Conservation (phyloP, 768 basidiomycete species). For the Solioccasus polychromus region DNA sequence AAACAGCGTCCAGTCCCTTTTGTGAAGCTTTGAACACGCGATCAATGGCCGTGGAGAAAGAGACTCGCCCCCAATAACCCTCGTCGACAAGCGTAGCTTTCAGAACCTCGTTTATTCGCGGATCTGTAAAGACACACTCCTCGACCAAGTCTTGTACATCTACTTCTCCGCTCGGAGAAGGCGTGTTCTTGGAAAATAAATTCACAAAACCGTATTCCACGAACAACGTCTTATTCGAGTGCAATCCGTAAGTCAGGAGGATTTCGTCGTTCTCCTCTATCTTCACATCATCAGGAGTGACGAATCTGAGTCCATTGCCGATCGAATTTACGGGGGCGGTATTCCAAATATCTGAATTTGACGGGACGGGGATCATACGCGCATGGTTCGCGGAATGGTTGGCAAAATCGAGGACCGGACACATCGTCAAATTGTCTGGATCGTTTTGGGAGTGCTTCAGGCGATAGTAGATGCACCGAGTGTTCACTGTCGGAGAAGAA, state of each 20-base stretch:
- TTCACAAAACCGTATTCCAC: constrained; percentile 90
- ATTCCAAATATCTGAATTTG: constrained; percentile 37
- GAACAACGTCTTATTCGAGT: constrained; percentile 74
- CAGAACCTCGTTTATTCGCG: constrained; percentile 42
- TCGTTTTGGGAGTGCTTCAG: constrained; percentile 46
- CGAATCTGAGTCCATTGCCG: constrained; percentile 49
- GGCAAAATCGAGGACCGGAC: constrained; percentile 88
- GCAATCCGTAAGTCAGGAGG: constrained; percentile 74
- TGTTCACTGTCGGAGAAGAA: constrained; percentile 64
- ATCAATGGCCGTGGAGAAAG: neutral
- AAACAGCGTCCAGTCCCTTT: constrained; percentile 84
- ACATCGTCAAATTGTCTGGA: constrained; percentile 79
- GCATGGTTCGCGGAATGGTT: constrained; percentile 59
- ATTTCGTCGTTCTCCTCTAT: constrained; percentile 62
- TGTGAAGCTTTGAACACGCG: neutral
- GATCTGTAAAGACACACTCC: constrained; percentile 45
- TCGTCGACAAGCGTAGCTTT: constrained; percentile 52
- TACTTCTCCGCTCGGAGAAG: constrained; percentile 48
- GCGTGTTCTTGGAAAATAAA: constrained; percentile 25
- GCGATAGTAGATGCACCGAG: constrained; percentile 80
- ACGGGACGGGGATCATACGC: constrained; percentile 42
- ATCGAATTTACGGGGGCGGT: constrained; percentile 33
- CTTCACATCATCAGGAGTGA: constrained; percentile 42
- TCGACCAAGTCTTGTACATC: constrained; percentile 58
- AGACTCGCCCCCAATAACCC: constrained; percentile 81